Evolutionary conservation across 1,139 yeast genomes (phyloP).

Genomic region (Candida gigantensis): DNA sequence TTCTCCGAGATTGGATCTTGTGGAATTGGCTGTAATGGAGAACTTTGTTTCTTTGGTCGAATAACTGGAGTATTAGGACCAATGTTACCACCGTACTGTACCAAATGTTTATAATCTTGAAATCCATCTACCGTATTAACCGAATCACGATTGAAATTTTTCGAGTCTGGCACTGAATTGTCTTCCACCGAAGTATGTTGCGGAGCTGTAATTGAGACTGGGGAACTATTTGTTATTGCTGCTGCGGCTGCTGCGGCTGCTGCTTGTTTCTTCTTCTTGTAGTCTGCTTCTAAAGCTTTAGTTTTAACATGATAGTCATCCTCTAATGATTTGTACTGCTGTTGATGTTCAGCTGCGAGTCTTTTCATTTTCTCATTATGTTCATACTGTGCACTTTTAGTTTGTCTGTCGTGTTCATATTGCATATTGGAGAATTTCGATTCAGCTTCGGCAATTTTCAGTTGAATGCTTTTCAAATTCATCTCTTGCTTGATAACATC

Average conservation of each 20-base stretch:
- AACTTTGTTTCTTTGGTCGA: conserved; percentile 3
- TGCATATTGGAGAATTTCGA: conserved; percentile 12
- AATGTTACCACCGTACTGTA: conserved; percentile 36
- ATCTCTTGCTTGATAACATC: conserved; percentile 18
- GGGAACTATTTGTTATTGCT: conserved; percentile 8
- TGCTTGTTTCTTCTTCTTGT: conserved; percentile 6
- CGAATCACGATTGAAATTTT: conserved; percentile 17
- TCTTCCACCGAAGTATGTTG: conserved; percentile 14
- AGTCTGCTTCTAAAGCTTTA: conserved; percentile 10
- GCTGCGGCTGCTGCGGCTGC: conserved; percentile 3
- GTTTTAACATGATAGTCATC: conserved; percentile 13
- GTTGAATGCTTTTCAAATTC: conserved; percentile 11
- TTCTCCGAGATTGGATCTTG: background rate
- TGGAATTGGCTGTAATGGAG: conserved; percentile 5
- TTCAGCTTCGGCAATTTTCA: conserved; percentile 11
- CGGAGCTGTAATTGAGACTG: conserved; percentile 14
- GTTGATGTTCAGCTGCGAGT: conserved; percentile 11
- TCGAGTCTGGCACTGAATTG: background rate
- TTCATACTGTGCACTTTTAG: conserved; percentile 11
- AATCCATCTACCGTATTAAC: conserved; percentile 27
- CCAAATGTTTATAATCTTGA: conserved; percentile 48
- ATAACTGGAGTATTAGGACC: conserved; percentile 6
- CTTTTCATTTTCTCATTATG: conserved; percentile 13
- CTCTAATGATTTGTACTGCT: conserved; percentile 9
- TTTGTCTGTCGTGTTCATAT: conserved; percentile 12